A percentile compares a stretch with the other conserved stretches of the same genome.
phyloP scores from a whole-genome alignment of 176 grass and related monocot genomes.

The Ananas comosus region DNA sequence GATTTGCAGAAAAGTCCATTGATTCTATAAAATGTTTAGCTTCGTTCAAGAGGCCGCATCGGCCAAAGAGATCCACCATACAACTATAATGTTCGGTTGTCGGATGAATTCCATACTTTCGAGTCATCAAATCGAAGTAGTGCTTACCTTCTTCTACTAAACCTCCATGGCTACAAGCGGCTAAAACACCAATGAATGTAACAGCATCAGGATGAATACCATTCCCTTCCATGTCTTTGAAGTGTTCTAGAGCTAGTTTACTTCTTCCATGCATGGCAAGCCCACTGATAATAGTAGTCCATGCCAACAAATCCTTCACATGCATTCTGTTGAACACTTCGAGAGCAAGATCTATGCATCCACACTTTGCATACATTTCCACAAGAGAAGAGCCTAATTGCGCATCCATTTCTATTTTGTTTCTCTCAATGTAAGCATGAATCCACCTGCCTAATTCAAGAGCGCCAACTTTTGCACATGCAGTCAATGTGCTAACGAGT shows the following conservation, averaged over 20 bases:
- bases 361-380: not conserved
- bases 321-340: constrained; percentile 2
- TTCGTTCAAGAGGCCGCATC: not conserved
- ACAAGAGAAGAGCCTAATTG: not conserved
- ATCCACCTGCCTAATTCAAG: not conserved
- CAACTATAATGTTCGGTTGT: constrained; percentile 10
- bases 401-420: constrained; percentile 1
- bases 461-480: not conserved
- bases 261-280: not conserved
- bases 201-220: not conserved
- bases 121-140: constrained; percentile 1
- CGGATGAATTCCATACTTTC: not conserved
- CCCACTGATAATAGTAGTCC: not conserved
- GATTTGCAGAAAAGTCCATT: not conserved
- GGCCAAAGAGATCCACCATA: constrained; percentile 13
- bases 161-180: constrained; percentile 3
- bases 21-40: not conserved
- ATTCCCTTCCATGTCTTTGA: no score
- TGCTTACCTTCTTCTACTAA: not conserved
- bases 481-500: not conserved
- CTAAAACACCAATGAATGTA: not conserved
- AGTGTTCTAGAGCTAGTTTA: not conserved
- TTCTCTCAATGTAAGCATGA: constrained; percentile 4
- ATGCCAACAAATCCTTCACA: not conserved
- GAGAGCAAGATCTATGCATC: not conserved